Evolutionary conservation across 306 rosid species (phyloP), one percentile per base, ranked within the genome.

Genomic region (Glycine soja): DNA sequence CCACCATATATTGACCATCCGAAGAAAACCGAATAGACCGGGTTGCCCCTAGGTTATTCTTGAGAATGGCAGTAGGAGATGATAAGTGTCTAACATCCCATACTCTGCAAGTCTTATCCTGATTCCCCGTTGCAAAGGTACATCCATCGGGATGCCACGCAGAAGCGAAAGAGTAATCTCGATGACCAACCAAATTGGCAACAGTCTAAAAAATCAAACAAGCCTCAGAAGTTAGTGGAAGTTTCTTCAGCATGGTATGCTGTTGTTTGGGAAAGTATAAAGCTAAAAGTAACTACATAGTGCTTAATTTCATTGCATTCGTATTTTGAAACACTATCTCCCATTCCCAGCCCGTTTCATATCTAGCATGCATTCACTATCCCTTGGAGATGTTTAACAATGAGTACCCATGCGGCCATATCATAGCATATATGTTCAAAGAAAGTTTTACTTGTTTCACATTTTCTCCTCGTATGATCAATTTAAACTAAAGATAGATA

Each of bases 111-210:
- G 98, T 93, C 89, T 93, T 93, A 45, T 93, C 98, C 79, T 93
- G 97, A 57, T 93, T 93, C 62, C 98, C 97, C 1, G 93, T 93
- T 5, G 95, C 95, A 14, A 93, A 91, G 70, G 78, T 83, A 8
- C 69, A 78, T 18, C 98, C 98, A 56, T 89, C 88, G 2, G 97
- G 98, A 84, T 93, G 98, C 98, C 98, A 93, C 30, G 98, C 97
- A 36, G 97, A 90, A 12, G 98, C 98, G 10, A 93, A 93, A 12
- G 97, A 93, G 85, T 80, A 93, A 81, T 93, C 98, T 50, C 84
- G 88, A 85, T 93, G 98, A 48, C 97, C 98, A 15, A 77, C 85
- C 59, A 93, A 80, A 51, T 83, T 75, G 16, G 91, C 92, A 38
- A 93, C 76, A n/a, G 92, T 89, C 98, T 93, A 76, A 70, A 69